Evolutionary conservation across 495 filamentous ascomycete genomes (phyloP).

Genomic region (Cercophora newfieldiana): DNA sequence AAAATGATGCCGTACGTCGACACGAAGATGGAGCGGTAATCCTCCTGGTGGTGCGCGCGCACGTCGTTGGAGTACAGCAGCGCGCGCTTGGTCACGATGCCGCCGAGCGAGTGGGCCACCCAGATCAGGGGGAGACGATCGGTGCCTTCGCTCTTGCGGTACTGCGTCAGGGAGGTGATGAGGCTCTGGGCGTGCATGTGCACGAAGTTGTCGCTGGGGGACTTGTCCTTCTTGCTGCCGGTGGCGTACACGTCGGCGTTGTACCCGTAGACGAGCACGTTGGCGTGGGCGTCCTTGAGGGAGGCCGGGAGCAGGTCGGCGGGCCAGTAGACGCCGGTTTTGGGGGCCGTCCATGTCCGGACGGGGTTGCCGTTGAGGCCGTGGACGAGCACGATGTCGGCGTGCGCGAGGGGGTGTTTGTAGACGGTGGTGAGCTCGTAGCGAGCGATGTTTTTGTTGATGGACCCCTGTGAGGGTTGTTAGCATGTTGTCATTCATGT

Average conservation of each 20-base stretch:
- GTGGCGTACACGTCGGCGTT: constrained; percentile 72
- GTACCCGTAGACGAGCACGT: constrained; percentile 82
- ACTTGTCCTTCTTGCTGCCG: constrained; percentile 43
- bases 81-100: constrained; percentile 73
- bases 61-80: constrained; percentile 61
- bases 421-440: constrained; percentile 73
- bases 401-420: constrained; percentile 56
- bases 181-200: constrained; percentile 84
- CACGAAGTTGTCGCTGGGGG: constrained; percentile 66
- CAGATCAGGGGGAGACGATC: constrained; percentile 75
- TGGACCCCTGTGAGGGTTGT: constrained; percentile 38
- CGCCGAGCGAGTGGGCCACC: constrained; percentile 81
- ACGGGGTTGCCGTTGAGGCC: constrained; percentile 79
- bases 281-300: constrained; percentile 59
- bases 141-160: constrained; percentile 56
- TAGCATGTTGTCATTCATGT: neutral
- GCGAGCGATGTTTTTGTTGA: constrained; percentile 59
- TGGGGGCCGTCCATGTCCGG: constrained; percentile 67
- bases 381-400: constrained; percentile 77
- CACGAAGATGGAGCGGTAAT: constrained; percentile 75
- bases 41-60: constrained; percentile 64
- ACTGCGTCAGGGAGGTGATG: constrained; percentile 55
- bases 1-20: constrained; percentile 86
- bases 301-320: constrained; percentile 68
- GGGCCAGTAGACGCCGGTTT: constrained; percentile 72